Percentiles rank a stretch among this genome's conserved stretches.
Conservation (phyloP, 192 early-diverging fungal genomes). For the Coemansia sp. region DNA sequence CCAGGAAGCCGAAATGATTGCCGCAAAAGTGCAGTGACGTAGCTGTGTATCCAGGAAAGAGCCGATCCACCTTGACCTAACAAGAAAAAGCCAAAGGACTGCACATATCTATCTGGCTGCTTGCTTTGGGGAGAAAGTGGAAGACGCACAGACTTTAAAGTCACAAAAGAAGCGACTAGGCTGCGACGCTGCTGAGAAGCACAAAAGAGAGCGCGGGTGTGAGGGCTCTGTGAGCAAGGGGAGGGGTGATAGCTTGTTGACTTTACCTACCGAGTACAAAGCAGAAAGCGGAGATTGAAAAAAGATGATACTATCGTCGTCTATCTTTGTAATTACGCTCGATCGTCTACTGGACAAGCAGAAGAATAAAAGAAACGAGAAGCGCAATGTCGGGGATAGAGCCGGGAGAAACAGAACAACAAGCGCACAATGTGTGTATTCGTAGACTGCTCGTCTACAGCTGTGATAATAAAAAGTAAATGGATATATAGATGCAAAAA, state of each 20-base stretch:
- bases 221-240: background rate
- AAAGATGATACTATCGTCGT: background rate
- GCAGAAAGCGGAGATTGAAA: conserved; percentile 12
- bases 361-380: background rate
- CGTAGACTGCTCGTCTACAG: background rate
- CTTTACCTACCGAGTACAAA: conserved; percentile 7
- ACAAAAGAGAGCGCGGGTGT: background rate
- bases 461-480: background rate
- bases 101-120: background rate
- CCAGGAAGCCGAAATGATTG: background rate
- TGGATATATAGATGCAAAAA: background rate
- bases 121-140: background rate
- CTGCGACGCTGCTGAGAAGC: background rate
- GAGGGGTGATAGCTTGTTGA: background rate
- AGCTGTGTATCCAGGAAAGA: background rate
- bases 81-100: background rate
- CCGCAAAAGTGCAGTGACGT: background rate
- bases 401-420: background rate
- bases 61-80: background rate
- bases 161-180: background rate
- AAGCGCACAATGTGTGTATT: background rate
- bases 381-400: background rate
- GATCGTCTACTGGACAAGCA: background rate
- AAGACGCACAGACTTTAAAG: background rate
- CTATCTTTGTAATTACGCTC: background rate